A percentile compares a stretch with the other conserved stretches of the same genome.
Evolutionary conservation across 2,329 filamentous ascomycete species (phyloP).

Genomic region (Sarocladiaceae sp.): DNA sequence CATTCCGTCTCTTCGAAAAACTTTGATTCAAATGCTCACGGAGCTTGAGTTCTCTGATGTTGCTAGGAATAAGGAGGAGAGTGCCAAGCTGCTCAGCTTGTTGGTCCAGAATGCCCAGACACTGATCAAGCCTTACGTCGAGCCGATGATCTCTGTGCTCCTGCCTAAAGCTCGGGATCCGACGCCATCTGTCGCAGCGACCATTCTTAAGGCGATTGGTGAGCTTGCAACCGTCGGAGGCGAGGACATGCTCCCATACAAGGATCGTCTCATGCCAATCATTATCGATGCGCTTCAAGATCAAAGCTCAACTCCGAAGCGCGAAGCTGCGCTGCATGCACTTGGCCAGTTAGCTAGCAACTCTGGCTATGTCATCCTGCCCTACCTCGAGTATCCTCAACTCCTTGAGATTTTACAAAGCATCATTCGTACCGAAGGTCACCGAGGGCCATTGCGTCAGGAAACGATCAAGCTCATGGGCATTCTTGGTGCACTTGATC

Average conservation of each 20-base stretch:
- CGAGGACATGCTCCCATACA: slow-evolving; percentile 88
- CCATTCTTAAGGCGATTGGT: slow-evolving; percentile 91
- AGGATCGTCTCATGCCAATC: slow-evolving; percentile 88
- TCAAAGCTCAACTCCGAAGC: slow-evolving; percentile 82
- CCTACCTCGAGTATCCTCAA: slow-evolving; percentile 92
- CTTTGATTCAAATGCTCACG: slow-evolving; percentile 91
- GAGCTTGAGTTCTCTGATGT: slow-evolving; percentile 96
- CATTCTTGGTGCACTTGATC: slow-evolving; percentile 89
- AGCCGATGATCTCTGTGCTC: slow-evolving; percentile 93
- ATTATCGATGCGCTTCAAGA: slow-evolving; percentile 94
- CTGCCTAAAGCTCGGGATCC: slow-evolving; percentile 85
- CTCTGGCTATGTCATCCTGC: slow-evolving; percentile 94
- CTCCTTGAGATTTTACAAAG: slow-evolving; percentile 88
- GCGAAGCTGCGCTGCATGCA: slow-evolving; percentile 85
- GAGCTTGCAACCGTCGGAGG: slow-evolving; percentile 92
- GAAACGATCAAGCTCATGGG: slow-evolving; percentile 97
- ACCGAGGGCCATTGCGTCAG: slow-evolving; percentile 77
- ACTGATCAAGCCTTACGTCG: slow-evolving; percentile 93
- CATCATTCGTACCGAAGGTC: slow-evolving; percentile 86
- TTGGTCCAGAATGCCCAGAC: slow-evolving; percentile 90
- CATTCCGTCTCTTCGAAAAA: slow-evolving; percentile 90
- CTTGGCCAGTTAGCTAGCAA: slow-evolving; percentile 92
- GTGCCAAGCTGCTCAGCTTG: slow-evolving; percentile 85
- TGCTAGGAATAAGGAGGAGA: slow-evolving; percentile 91
- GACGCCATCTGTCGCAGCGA: slow-evolving; percentile 85